These are phyloP conservation scores for Anaeromyces robustus DNA, from an alignment of 192 early-diverging fungal species.

Conservation along the genomic window DNA sequence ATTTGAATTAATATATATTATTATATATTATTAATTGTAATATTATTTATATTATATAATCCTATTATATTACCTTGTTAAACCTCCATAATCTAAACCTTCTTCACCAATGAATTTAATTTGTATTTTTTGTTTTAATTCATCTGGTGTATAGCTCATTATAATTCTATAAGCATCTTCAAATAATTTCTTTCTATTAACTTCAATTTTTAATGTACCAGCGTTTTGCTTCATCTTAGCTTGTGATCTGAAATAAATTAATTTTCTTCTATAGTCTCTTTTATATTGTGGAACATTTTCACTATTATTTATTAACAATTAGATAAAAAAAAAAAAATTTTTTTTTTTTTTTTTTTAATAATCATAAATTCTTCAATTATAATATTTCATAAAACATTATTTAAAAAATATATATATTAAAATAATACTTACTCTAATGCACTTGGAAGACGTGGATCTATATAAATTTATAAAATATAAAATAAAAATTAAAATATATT, in stretches of 20 bases:
- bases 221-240: conserved; percentile 72
- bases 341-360: too few species aligned
- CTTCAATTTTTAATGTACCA: conserved; percentile 86
- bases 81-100: conserved; percentile 94
- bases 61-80: conserved; percentile 47
- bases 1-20: not conserved
- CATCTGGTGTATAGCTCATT: conserved; percentile 76
- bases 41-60: too few species aligned
- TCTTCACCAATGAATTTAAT: conserved; percentile 99
- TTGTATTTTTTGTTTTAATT: conserved; percentile 93
- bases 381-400: too few species aligned
- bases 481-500: too few species aligned
- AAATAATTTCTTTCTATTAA: conserved; percentile 75
- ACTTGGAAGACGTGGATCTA: not conserved
- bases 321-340: too few species aligned
- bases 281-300: conserved; percentile 96
- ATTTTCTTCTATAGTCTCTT: conserved; percentile 91
- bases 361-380: too few species aligned
- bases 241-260: conserved; percentile 93
- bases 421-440: not conserved
- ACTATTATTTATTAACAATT: too few species aligned
- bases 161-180: conserved; percentile 92
- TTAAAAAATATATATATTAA: too few species aligned
- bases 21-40: not conserved
- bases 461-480: too few species aligned